Conservation (phyloP, 768 basidiomycete genomes). For the Suillus weaverae region DNA sequence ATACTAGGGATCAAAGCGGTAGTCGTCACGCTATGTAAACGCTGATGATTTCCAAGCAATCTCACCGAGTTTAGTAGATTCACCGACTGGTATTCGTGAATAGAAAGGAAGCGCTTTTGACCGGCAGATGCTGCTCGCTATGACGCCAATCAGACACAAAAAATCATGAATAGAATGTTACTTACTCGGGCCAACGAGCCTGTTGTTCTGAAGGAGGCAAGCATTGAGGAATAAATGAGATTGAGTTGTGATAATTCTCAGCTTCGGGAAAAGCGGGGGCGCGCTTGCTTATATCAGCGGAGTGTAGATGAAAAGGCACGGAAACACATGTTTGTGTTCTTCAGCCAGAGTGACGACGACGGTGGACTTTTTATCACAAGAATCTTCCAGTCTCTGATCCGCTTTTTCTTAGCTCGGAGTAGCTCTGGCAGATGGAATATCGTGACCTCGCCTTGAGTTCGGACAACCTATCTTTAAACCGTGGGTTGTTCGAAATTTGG, state of each 20-base stretch:
- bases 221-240: constrained; percentile 45
- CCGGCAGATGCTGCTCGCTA: constrained; percentile 66
- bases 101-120: constrained; percentile 90
- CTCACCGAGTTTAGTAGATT: constrained; percentile 89
- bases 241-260: constrained; percentile 7
- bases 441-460: constrained; percentile 77
- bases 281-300: constrained; percentile 43
- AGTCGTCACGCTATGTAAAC: not conserved
- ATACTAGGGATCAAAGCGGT: constrained; percentile 55
- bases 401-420: constrained; percentile 38
- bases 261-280: constrained; percentile 20
- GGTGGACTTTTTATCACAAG: constrained; percentile 44
- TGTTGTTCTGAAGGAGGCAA: constrained; percentile 65
- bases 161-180: not conserved
- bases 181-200: constrained; percentile 63
- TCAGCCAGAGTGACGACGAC: constrained; percentile 79
- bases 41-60: constrained; percentile 3
- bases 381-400: constrained; percentile 75
- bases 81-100: constrained; percentile 98
- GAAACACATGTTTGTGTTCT: constrained; percentile 13
- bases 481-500: constrained; percentile 81
- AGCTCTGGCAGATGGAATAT: constrained; percentile 62
- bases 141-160: not conserved
- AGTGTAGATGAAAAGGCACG: constrained; percentile 4
- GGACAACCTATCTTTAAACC: constrained; percentile 45